Conservation (phyloP, 1,284 basidiomycete genomes). For the Leccinum pachyderme region DNA sequence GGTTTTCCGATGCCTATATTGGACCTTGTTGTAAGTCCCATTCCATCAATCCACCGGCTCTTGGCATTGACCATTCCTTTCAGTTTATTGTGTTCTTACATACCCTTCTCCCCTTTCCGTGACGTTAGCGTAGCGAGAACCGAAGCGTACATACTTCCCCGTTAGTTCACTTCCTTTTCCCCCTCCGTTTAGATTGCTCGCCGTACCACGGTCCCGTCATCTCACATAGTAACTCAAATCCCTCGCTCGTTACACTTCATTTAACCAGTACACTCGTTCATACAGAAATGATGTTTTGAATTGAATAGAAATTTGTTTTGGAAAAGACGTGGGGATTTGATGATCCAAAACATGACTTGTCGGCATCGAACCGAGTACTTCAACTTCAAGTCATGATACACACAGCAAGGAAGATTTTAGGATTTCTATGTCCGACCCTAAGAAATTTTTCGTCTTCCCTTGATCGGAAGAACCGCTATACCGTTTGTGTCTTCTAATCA, state of each 20-base stretch:
- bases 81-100: conserved; percentile 31
- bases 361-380: not conserved
- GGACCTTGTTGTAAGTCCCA: conserved; percentile 29
- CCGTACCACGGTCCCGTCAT: conserved; percentile 12
- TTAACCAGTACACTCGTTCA: conserved; percentile 31
- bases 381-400: not conserved
- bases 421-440: not conserved
- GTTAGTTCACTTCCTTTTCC: conserved; percentile 18
- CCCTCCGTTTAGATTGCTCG: conserved; percentile 23
- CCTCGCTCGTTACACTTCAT: conserved; percentile 27
- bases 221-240: conserved; percentile 24
- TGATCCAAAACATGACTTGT: too few relatives aligned
- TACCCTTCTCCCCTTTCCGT: conserved; percentile 15
- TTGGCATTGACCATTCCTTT: conserved; percentile 11
- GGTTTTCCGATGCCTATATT: conserved; percentile 30
- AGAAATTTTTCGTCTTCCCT: not conserved
- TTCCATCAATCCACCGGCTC: not conserved
- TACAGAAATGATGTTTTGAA: conserved; percentile 19
- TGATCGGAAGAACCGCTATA: not conserved
- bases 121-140: conserved; percentile 22
- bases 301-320: conserved; percentile 27
- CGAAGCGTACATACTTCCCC: conserved; percentile 21
- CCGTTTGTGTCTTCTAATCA: conserved; percentile 8
- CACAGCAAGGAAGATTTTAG: not conserved
- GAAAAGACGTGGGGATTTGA: not conserved